These are phyloP conservation scores for Lentinula detonsa DNA, from an alignment of 768 basidiomycete genomes.

Conservation along the genomic window DNA sequence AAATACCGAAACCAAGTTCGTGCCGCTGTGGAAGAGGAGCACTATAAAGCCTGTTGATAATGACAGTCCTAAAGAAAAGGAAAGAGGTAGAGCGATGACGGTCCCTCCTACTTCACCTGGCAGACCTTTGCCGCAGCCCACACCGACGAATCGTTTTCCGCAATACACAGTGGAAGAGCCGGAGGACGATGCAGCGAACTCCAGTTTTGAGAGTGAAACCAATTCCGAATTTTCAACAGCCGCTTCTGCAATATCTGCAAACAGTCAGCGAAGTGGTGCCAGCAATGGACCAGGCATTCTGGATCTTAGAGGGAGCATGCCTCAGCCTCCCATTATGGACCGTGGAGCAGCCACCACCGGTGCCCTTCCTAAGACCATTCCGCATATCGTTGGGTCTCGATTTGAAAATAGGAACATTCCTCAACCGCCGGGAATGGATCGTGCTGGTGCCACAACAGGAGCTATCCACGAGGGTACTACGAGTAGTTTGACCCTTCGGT, in stretches of 20 bases:
- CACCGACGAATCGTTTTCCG: background rate
- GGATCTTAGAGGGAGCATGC: background rate
- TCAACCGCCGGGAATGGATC: background rate
- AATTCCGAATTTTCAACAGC: background rate
- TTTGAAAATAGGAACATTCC: background rate
- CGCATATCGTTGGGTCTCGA: background rate
- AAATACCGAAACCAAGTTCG: background rate
- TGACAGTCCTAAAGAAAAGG: background rate
- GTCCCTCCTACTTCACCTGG: background rate
- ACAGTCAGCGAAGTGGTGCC: background rate
- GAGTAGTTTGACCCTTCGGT: slow-evolving; percentile 1
- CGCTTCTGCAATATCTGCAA: background rate
- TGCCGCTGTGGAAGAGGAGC: slow-evolving; percentile 3
- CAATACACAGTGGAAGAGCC: background rate
- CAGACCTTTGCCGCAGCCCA: background rate
- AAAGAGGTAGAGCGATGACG: background rate
- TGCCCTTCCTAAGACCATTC: background rate
- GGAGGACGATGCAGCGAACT: background rate
- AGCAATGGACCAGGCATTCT: background rate
- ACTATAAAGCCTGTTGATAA: background rate
- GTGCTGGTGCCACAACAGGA: background rate
- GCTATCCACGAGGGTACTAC: background rate
- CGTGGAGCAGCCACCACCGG: background rate
- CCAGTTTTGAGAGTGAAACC: background rate
- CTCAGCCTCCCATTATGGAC: background rate